Conservation (phyloP, 1,284 basidiomycete species). For the Ustilago crameri region DNA sequence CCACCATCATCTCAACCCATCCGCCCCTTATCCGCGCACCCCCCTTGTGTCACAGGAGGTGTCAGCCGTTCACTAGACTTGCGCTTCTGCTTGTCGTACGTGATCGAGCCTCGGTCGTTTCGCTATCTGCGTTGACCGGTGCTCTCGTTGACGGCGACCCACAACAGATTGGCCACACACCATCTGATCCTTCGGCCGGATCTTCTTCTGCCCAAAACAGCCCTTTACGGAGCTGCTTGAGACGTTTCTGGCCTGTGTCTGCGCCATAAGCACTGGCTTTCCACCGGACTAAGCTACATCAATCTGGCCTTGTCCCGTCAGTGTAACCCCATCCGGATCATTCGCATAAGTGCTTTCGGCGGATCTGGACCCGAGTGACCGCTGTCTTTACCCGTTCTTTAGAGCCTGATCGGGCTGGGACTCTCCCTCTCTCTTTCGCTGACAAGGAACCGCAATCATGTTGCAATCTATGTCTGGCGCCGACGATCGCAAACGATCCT, state of each 20-base stretch:
- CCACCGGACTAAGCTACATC: not conserved
- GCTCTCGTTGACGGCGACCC: not conserved
- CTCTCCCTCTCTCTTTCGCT: too few relatives aligned
- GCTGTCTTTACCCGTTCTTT: not conserved
- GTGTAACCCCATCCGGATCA: not conserved
- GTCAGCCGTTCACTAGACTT: conserved; percentile 1
- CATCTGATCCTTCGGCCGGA: too few relatives aligned
- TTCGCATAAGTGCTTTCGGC: too few relatives aligned
- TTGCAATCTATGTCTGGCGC: conserved; percentile 40
- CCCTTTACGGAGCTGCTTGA: too few relatives aligned
- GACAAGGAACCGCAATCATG: conserved; percentile 15
- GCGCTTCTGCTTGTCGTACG: conserved; percentile 5
- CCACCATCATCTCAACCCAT: conserved; percentile 24
- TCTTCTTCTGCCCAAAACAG: too few relatives aligned
- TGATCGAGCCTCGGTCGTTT: conserved; percentile 4
- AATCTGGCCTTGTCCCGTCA: not conserved
- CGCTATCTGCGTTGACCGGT: not conserved
- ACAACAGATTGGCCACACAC: too few relatives aligned
- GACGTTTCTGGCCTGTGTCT: too few relatives aligned
- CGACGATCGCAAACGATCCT: conserved; percentile 57
- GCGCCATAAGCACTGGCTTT: too few relatives aligned
- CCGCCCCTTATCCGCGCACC: not conserved
- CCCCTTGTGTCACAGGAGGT: not conserved
- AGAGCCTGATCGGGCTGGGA: too few relatives aligned
- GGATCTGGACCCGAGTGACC: too few relatives aligned